Conservation (phyloP, 2,329 filamentous ascomycete species). For the Ophiostoma australiae region DNA sequence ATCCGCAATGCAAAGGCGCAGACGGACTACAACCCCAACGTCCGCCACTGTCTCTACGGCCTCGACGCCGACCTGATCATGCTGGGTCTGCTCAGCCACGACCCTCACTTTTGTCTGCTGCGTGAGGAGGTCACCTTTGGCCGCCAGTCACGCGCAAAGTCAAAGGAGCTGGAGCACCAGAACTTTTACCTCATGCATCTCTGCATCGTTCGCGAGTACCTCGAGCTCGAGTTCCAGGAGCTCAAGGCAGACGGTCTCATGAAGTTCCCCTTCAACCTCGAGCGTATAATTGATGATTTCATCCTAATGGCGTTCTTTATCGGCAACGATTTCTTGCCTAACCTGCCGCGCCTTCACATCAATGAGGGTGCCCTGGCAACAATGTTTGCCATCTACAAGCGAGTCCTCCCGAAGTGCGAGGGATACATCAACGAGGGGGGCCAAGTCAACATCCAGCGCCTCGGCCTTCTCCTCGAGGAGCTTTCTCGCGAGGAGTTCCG, state of each 20-base stretch:
- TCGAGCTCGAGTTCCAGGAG: constrained; percentile 95
- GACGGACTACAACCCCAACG: constrained; percentile 83
- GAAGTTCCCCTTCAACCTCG: constrained; percentile 81
- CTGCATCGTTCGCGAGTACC: constrained; percentile 93
- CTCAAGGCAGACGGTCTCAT: constrained; percentile 68
- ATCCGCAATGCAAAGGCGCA: constrained; percentile 97
- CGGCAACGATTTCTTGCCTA: constrained; percentile 97
- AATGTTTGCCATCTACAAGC: constrained; percentile 97
- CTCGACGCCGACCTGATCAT: constrained; percentile 98
- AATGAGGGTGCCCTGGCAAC: constrained; percentile 94
- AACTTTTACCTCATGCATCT: constrained; percentile 98
- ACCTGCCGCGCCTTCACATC: constrained; percentile 92
- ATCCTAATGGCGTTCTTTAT: constrained; percentile 99
- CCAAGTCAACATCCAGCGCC: constrained; percentile 77
- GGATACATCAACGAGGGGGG: constrained; percentile 97
- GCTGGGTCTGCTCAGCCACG: constrained; percentile 93
- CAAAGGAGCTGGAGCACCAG: constrained; percentile 95
- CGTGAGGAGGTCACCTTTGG: constrained; percentile 98
- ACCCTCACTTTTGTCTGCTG: constrained; percentile 94
- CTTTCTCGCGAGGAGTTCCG: constrained; percentile 82
- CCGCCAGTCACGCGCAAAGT: constrained; percentile 77
- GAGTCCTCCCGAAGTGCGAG: constrained; percentile 75
- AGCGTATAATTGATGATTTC: constrained; percentile 96
- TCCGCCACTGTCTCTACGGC: constrained; percentile 94
- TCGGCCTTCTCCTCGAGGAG: constrained; percentile 74